Conservation (phyloP, 148 eudicot species). For the Vaccinium darrowii region DNA sequence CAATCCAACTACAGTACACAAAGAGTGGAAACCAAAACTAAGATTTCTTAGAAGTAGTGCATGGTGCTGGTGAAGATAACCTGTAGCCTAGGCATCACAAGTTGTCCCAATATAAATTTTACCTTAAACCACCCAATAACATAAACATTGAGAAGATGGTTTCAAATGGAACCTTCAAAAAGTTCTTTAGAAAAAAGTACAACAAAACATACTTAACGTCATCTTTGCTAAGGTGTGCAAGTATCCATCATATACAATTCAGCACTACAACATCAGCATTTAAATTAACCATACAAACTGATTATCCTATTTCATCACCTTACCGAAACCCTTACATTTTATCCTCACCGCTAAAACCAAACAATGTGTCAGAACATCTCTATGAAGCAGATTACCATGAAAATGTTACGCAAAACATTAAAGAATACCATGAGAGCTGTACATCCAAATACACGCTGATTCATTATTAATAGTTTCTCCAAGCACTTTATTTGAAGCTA, state of each 20-base stretch:
- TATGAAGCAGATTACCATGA: neutral
- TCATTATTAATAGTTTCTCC: neutral
- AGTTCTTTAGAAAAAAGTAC: neutral
- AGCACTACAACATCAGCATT: neutral
- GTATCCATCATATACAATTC: neutral
- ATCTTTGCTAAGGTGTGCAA: neutral
- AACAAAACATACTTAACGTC: neutral
- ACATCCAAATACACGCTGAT: neutral
- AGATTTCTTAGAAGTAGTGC: neutral
- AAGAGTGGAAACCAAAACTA: neutral
- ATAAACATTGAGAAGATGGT: neutral
- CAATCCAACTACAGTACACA: neutral
- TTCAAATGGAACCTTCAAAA: neutral
- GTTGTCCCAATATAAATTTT: neutral
- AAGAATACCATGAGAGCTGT: neutral
- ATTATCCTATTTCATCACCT: neutral
- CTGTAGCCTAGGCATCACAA: neutral
- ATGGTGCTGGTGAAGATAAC: neutral
- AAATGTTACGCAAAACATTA: neutral
- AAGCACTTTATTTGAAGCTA: neutral
- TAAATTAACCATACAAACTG: neutral
- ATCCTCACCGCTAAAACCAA: neutral
- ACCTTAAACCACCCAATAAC: neutral
- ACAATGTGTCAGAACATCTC: neutral
- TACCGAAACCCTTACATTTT: neutral